These are phyloP conservation scores for Flaveria linearis DNA, from an alignment of 129 eudicot species.

Conservation along the genomic window DNA sequence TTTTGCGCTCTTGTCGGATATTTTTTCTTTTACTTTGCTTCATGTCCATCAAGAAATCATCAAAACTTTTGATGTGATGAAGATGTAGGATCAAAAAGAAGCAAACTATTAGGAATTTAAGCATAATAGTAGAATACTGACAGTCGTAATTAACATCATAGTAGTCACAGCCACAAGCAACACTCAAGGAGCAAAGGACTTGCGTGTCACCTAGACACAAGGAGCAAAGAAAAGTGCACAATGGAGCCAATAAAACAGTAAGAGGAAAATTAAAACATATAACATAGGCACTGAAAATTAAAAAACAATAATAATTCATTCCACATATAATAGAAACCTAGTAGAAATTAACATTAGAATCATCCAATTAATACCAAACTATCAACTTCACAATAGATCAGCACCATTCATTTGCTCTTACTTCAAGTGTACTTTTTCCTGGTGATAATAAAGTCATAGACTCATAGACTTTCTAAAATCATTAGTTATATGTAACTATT, in stretches of 20 bases:
- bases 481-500: no score
- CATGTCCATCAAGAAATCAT: conserved; percentile 96
- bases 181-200: background rate
- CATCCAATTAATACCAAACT: background rate
- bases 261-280: background rate
- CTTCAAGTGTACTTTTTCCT: background rate
- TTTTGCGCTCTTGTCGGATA: conserved; percentile 97
- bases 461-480: background rate
- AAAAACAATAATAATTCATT: background rate
- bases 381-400: background rate
- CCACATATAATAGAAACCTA: background rate
- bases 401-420: background rate
- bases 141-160: background rate
- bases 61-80: conserved; percentile 57
- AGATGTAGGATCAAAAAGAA: conserved; percentile 15
- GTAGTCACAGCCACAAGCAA: background rate
- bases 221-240: background rate
- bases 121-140: background rate
- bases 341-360: background rate
- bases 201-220: background rate
- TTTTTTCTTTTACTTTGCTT: conserved; percentile 92
- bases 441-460: background rate
- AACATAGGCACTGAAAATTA: background rate
- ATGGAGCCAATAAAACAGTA: background rate
- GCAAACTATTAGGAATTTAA: conserved; percentile 17